phyloP scores from a whole-genome alignment of 2,329 filamentous ascomycete species.

The Nigrospora osmanthi region DNA sequence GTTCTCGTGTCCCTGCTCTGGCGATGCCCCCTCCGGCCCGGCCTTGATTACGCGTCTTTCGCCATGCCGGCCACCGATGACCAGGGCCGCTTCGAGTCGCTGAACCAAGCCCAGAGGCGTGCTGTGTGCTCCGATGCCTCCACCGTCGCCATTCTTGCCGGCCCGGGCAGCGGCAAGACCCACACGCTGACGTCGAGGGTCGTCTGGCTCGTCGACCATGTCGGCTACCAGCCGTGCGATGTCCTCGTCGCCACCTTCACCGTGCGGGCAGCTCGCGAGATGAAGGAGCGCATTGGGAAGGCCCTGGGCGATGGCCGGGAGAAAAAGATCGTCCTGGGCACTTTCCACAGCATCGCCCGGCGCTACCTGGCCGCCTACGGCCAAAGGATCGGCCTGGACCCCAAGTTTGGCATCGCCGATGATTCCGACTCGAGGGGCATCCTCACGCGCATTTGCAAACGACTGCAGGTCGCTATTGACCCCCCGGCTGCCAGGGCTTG shows the following conservation, averaged over 20 bases:
- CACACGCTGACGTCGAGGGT: slow-evolving; percentile 91
- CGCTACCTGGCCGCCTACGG: slow-evolving; percentile 82
- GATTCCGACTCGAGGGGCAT: slow-evolving; percentile 72
- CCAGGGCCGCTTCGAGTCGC: slow-evolving; percentile 30
- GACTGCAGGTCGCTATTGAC: slow-evolving; percentile 61
- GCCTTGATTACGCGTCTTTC: too few species aligned
- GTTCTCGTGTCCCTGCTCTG: too few species aligned
- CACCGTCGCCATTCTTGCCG: slow-evolving; percentile 60
- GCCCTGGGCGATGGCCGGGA: slow-evolving; percentile 73
- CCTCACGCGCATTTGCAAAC: slow-evolving; percentile 74
- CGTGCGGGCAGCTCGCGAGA: slow-evolving; percentile 87
- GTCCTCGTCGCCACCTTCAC: slow-evolving; percentile 96
- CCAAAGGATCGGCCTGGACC: slow-evolving; percentile 69
- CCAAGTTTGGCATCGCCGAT: slow-evolving; percentile 88
- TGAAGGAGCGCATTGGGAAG: slow-evolving; percentile 78
- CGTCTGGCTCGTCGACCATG: slow-evolving; percentile 72
- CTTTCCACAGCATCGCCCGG: slow-evolving; percentile 88
- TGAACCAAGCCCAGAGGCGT: slow-evolving; percentile 47
- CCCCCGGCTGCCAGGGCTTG: slow-evolving; percentile 62
- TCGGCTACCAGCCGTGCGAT: slow-evolving; percentile 70
- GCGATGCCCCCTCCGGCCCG: too few species aligned
- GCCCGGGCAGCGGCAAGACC: slow-evolving; percentile 76
- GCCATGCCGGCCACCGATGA: slow-evolving; percentile 10
- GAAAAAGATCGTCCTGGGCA: slow-evolving; percentile 75
- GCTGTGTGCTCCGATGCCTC: slow-evolving; percentile 44